Base-by-base conservation (phyloP, 23 red algal genomes). In the Gracilaria vermiculophylla region DNA sequence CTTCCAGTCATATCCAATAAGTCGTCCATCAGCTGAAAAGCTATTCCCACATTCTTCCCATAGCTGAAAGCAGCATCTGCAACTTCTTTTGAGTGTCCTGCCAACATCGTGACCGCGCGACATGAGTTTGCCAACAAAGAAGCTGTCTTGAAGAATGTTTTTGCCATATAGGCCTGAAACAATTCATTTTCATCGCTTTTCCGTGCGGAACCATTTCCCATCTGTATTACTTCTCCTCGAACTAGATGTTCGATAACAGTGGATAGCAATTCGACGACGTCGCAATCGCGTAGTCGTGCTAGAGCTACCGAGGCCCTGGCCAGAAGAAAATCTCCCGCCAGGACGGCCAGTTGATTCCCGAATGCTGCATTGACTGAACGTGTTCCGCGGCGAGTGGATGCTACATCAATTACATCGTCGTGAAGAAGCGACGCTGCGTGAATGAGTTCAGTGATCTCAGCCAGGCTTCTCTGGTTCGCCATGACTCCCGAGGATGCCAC, bases 381-480 rank as follows among this genome's bases (percentile, higher is more conserved):
- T 10, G 70, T 81, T n/a, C 86, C 88, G 19, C 97, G 93, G 6
- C 97, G 75, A 6, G 93, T 94, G 33, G 86, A 80, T 12, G 97
- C 85, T 47, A 84, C 97, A 54, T 99, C 97, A 58, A 99, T 99
- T 23, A 99, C 97, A 80, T 99, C 97, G 79, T 99, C 97, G 77
- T 99, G 97, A 0, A 99, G 83, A 20, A 99, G 83, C 25, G 90
- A 94, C 13, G 97, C 97, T 10, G 91, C 89, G 90, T 99, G 97
- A 37, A 99, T 99, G 27, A 99, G 69, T 64, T 99, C 97, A 8
- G 97, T 95, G 62, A 99, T 99, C 49, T 95, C 89, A 15, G 97
- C 97, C 48, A 99, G 83, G 15, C 80, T 64, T 17, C 91, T 35
- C 71, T 95, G 93, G 14, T 52, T 79, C 9, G 67, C 39, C 5